A percentile compares a stretch with the other conserved stretches of the same genome.
Evolutionary conservation across 805 yeast species (phyloP).

Genomic region (Hanseniaspora lindneri): DNA sequence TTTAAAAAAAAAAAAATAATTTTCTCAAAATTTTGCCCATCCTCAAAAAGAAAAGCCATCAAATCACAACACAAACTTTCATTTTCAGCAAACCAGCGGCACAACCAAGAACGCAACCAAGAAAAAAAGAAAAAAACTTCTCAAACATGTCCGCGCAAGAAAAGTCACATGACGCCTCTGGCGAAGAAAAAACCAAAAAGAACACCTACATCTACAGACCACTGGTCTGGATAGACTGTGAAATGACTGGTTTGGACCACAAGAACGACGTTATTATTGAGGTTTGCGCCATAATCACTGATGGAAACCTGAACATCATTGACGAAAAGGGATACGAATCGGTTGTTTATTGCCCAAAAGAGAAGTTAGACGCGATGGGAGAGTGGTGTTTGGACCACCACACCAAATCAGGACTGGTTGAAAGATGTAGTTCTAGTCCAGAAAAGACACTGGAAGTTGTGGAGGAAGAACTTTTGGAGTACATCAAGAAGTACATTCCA

Average conservation of each 20-base stretch:
- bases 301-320: constrained; percentile 58
- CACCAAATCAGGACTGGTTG: constrained; percentile 63
- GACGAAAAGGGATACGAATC: constrained; percentile 69
- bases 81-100: too few relatives aligned
- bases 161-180: too few relatives aligned
- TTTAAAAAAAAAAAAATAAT: too few relatives aligned
- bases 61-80: too few relatives aligned
- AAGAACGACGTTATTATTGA: constrained; percentile 76
- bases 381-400: constrained; percentile 85
- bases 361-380: constrained; percentile 58
- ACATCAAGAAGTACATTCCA: constrained; percentile 45
- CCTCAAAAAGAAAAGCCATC: too few relatives aligned
- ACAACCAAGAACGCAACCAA: too few relatives aligned
- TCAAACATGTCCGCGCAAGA: background rate
- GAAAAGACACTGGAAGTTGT: constrained; percentile 46
- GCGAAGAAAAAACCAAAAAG: background rate
- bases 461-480: constrained; percentile 50
- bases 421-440: constrained; percentile 51
- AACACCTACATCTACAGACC: constrained; percentile 25
- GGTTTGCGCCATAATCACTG: constrained; percentile 82
- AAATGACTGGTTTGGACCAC: constrained; percentile 93
- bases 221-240: constrained; percentile 94
- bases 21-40: too few relatives aligned
- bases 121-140: too few relatives aligned
- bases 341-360: constrained; percentile 57